Base-by-base conservation (phyloP, 2,329 filamentous ascomycete species). In the Microcyclosporella mali region DNA sequence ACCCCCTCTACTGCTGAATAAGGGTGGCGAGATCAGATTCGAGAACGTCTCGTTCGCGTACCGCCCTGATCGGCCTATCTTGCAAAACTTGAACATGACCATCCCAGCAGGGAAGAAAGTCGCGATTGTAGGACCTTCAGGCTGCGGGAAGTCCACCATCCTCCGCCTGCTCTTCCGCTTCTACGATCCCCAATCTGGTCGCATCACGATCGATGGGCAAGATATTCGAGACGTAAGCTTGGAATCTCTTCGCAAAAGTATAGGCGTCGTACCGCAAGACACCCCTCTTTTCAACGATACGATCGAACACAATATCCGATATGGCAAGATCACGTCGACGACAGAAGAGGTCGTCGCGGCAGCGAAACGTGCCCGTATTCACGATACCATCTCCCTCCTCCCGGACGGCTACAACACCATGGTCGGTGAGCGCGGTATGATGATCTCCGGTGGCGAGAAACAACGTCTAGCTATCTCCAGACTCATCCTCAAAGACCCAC, bases 231-330 rank as follows among this genome's bases (percentile, higher is more conserved):
- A 87, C 45, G 83, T 98, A 1, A 82, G 75, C 9, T 66, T 97
- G 2, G 87, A 94, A 40, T 94, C 85, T 28, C 71, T 98, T 19
- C 81, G 92, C 6, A 79, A 79, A 51, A 78, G 85, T 2, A 97
- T 98, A 51, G 92, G 92, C 16, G 90, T 98, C 12, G 92, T 98
- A 1, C 92, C 92, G 0, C 94, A 98, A 63, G 92, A 98, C 56
- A 97, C 92, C 0, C 89, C 92, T 0, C 74, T 98, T 1, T 98
- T 98, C 73, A 98, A 98, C 64, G 88, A 95, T 60, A 92, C 88
- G 0, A 90, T 98, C 45, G 84, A 85, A 61, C 88, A 95, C 65
- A 98, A 98, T 63, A 95, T 98, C 58, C 84, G 81, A 50, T 98
- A 98, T 63, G 92, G 92, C 38, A 79, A 85, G 53, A 77, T 97